phyloP scores from a whole-genome alignment of 345 rosid genomes.

The Arabidopsis thaliana region TAIR10.1 NC_003070.9:5848001-5848500 shows the following conservation, averaged over 20 bases:
- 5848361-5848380: slow-evolving; percentile 15
- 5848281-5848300: slow-evolving; percentile 48
- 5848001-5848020: slow-evolving; percentile 13
- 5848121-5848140: slow-evolving; percentile 22
- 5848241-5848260: slow-evolving; percentile 61
- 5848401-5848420: slow-evolving; percentile 48
- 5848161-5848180: background rate
- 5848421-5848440: slow-evolving; percentile 48
- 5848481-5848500: slow-evolving; percentile 48
- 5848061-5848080: slow-evolving; percentile 62
- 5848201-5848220: slow-evolving; percentile 58
- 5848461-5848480: slow-evolving; percentile 49
- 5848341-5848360: slow-evolving; percentile 44
- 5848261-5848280: slow-evolving; percentile 63
- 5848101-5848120: slow-evolving; percentile 76
- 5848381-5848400: slow-evolving; percentile 21
- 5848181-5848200: slow-evolving; percentile 22
- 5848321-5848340: slow-evolving; percentile 48
- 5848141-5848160: slow-evolving; percentile 27
- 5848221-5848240: slow-evolving; percentile 52
- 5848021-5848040: slow-evolving; percentile 73
- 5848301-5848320: slow-evolving; percentile 43
- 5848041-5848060: slow-evolving; percentile 85
- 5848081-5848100: slow-evolving; percentile 70
- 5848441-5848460: slow-evolving; percentile 48